phyloP scores from a whole-genome alignment of 371 early-diverging fungal genomes.

The Circinella umbellata region DNA sequence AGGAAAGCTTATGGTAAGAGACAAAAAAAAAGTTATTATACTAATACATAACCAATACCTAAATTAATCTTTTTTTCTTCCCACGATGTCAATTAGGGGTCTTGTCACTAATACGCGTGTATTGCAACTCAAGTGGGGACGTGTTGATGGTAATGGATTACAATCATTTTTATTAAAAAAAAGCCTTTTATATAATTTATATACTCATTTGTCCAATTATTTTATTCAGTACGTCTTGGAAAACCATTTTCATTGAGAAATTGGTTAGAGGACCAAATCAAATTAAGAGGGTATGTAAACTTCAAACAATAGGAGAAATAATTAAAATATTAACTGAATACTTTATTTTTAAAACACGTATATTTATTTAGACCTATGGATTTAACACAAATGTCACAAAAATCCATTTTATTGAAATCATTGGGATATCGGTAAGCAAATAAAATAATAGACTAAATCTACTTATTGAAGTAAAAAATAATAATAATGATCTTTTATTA shows the following conservation, averaged over 20 bases:
- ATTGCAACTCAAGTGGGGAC: conserved; percentile 80
- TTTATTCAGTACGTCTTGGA: conserved; percentile 70
- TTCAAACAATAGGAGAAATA: neutral
- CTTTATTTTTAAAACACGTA: no score
- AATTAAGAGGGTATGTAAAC: conserved; percentile 49
- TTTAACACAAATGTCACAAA: conserved; percentile 32
- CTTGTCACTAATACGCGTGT: conserved; percentile 61
- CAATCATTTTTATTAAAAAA: neutral
- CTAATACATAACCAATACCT: no score
- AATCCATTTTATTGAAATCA: conserved; percentile 52
- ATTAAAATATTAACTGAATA: no score
- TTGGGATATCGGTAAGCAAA: conserved; percentile 60
- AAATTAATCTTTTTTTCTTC: no score
- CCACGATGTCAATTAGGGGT: conserved; percentile 28
- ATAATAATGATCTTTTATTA: neutral
- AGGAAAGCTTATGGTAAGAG: conserved; percentile 74
- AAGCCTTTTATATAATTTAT: no score
- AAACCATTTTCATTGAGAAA: conserved; percentile 75
- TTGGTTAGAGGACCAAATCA: conserved; percentile 68
- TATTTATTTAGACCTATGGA: conserved; percentile 39
- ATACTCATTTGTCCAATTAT: neutral
- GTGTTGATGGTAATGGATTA: conserved; percentile 57
- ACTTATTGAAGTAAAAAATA: neutral
- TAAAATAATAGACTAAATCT: neutral
- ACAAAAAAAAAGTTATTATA: neutral